Evolutionary conservation across 768 basidiomycete species (phyloP), one percentile per base, ranked within the genome.

Genomic region (Naganishia vaughanmartiniae): DNA sequence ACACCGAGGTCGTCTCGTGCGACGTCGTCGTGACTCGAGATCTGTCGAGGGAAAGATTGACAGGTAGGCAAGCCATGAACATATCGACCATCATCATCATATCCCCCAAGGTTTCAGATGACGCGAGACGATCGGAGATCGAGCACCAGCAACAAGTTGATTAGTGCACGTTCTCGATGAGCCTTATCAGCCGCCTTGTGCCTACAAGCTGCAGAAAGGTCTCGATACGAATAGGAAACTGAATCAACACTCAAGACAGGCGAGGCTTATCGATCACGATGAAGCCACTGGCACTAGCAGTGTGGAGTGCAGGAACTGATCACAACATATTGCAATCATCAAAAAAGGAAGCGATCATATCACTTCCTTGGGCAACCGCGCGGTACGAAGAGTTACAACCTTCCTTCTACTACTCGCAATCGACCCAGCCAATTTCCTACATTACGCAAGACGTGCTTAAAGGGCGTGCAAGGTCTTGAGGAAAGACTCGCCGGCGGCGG

Each of bases 401-500:
- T 63, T 58, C 57, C 39, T 17, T n/a, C n/a, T n/a, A 36, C 58
- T 60, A 60, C 39, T 34, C 15, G 36, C 60, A 36, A 28, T 63
- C 24, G 17, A 30, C 34, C 57, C 36, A 24, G 30, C 60, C 60
- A 63, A 42, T 63, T 63, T 63, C 60, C 60, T 63, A 63, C 66
- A 34, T 36, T 54, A 54, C 28, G n/a, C n/a, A 46, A n/a, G 55
- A 69, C 34, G 33, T 57, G 68, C 57, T 90, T 84, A 96, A 81
- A 92, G 89, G 81, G 93, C 89, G 76, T 91, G 88, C 79, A 97
- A 87, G 73, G 85, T 91, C 70, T 85, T 84, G 81, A 92, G 85
- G 91, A 95, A 95, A 57, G 87, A 85, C 83, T 91, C 87, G 80
- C 89, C 88, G 71, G 92, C 84, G 46, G 71, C 84, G 83, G 83